Base-by-base conservation (phyloP, 2,329 filamentous ascomycete genomes). In the Diaporthe sp. region DNA sequence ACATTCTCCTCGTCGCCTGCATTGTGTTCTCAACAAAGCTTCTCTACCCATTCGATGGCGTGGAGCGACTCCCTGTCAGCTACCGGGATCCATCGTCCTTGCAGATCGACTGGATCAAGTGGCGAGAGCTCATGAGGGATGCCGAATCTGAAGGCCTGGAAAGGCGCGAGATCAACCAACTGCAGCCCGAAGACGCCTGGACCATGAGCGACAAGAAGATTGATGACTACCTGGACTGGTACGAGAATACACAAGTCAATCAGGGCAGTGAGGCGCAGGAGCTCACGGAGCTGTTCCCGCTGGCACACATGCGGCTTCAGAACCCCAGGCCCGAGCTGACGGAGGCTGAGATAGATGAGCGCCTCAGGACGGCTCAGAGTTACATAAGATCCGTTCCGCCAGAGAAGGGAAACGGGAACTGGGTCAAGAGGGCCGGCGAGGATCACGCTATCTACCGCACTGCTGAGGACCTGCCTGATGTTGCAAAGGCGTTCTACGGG, bases 191-290 rank as follows among this genome's bases (percentile, higher is more conserved):
- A 7, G 79, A 83, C 8, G 81, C 81, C 12, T 82, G 85, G 79
- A 80, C 72, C 0, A 91, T 95, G 89, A 86, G 87, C 2, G 84
- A 87, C 19, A 82, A 85, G 12, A 90, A 93, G 77, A 85, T 96
- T 51, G 94, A 96, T 79, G 90, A 93, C 76, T 96, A 95, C 80
- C 87, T 97, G 83, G 91, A 95, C 82, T 97, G 94, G 92, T 96
- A 94, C 81, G 92, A 94, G 80, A 87, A 88, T 75, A 93, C 88
- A 60, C 76, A 73, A 37, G 49, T 77, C 71, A 75, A 74, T 51
- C 15, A 60, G 4, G 58, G 60, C 15, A 73, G 42, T 82, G 83
- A 84, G 57, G 72, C 82, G 4, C 78, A 81, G 55, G 80, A 83
- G 65, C 79, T 84, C 19, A 76, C 82, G 10, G 80, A 83, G 25